Conservation (phyloP, 192 early-diverging fungal genomes). For the Mortierella claussenii region DNA sequence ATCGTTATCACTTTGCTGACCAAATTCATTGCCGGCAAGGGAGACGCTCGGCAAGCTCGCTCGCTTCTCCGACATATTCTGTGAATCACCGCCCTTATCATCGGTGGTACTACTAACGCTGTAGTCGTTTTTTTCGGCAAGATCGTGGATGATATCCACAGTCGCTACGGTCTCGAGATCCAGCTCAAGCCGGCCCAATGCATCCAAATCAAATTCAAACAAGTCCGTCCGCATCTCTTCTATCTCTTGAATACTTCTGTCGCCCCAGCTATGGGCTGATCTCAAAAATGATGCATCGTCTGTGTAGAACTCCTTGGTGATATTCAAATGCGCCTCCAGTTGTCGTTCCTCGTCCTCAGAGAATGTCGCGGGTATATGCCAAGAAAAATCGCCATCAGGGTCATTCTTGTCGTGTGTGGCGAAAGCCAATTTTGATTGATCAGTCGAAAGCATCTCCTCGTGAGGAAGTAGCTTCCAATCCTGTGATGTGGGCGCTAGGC, state of each 20-base stretch:
- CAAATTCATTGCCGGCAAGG: too few species aligned
- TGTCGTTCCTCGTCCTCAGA: background rate
- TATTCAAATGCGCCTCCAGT: background rate
- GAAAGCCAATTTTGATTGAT: background rate
- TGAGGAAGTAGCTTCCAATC: background rate
- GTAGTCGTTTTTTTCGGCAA: conserved; percentile 2
- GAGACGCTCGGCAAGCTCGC: too few species aligned
- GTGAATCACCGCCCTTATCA: too few species aligned
- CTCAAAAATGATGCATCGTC: background rate
- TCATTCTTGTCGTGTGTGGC: background rate
- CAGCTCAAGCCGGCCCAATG: background rate
- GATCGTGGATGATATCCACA: conserved; percentile 3
- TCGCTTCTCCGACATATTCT: too few species aligned
- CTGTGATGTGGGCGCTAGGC: background rate
- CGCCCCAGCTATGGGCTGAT: background rate
- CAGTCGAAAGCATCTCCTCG: too few species aligned
- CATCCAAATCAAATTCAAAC: conserved; percentile 17
- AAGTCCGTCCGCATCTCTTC: background rate
- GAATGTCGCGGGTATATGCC: conserved; percentile 1
- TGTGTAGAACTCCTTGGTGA: background rate
- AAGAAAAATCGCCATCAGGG: background rate
- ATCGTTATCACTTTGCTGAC: too few species aligned
- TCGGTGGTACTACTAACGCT: too few species aligned
- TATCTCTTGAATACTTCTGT: background rate
- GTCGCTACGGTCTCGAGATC: conserved; percentile 3